phyloP scores from a whole-genome alignment of 2,329 filamentous ascomycete genomes.

The Diplodia sapinea region DNA sequence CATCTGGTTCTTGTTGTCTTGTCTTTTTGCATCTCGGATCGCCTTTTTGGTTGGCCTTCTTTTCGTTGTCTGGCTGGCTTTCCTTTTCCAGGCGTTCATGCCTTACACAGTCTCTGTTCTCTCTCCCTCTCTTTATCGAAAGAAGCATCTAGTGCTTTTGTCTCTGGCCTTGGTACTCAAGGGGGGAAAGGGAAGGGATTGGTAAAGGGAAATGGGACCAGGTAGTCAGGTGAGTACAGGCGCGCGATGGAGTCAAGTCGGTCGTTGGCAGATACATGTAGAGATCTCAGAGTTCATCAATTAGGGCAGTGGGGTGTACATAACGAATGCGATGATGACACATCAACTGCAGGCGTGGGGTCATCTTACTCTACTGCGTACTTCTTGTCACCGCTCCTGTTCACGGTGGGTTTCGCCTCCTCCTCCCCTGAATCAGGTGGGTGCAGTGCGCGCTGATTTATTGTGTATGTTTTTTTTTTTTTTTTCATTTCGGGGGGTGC shows the following conservation, averaged over 20 bases:
- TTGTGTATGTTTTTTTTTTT: too few species aligned
- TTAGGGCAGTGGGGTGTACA: constrained; percentile 10
- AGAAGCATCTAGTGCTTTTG: not conserved
- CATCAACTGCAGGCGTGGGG: not conserved
- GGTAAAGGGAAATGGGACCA: not conserved
- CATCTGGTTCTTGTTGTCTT: not conserved
- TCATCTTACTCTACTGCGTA: not conserved
- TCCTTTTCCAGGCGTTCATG: not conserved
- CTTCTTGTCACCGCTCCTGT: not conserved
- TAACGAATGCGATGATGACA: constrained; percentile 25
- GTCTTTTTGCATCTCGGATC: constrained; percentile 5
- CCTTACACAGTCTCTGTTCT: constrained; percentile 1
- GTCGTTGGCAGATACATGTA: too few species aligned
- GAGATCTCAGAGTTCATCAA: not conserved
- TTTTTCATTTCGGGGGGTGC: not conserved
- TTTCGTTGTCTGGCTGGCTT: not conserved
- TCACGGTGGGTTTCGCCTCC: not conserved
- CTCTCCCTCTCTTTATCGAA: not conserved
- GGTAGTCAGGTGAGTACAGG: not conserved
- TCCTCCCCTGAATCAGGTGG: not conserved
- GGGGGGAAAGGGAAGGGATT: not conserved
- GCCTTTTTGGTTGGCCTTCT: not conserved
- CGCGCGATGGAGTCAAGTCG: too few species aligned
- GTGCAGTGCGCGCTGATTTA: not conserved
- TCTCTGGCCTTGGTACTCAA: not conserved